Evolutionary conservation across 345 rosid species (phyloP).

Genomic region (Dimocarpus longan): DNA sequence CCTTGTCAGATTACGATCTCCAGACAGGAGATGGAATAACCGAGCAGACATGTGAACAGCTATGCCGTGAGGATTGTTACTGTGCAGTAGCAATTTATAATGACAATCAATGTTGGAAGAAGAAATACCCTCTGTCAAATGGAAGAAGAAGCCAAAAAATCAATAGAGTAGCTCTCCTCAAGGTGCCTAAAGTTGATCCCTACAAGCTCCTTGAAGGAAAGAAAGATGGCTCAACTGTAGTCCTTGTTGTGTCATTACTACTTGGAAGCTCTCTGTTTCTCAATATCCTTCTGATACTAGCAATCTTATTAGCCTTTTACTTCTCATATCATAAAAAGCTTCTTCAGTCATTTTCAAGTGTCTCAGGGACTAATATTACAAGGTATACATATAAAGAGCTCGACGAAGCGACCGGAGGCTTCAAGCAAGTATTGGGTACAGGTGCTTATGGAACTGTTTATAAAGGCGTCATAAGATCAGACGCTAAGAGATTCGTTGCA

Average conservation of each 20-base stretch:
- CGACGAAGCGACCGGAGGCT: constrained; percentile 11
- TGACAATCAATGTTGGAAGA: constrained; percentile 13
- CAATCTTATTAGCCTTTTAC: not conserved
- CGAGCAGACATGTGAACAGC: not conserved
- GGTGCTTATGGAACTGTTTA: constrained; percentile 19
- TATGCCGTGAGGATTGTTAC: constrained; percentile 4
- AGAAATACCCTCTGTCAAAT: constrained; percentile 21
- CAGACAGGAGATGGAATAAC: not conserved
- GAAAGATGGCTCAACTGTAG: constrained; percentile 1
- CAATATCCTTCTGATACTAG: not conserved
- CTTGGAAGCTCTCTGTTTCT: constrained; percentile 20
- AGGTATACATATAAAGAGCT: constrained; percentile 13
- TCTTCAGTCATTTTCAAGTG: not conserved
- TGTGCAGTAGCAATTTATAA: constrained; percentile 9
- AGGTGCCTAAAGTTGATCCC: constrained; percentile 1
- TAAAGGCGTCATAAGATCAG: constrained; percentile 18
- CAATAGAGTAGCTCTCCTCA: constrained; percentile 11
- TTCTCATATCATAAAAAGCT: not conserved
- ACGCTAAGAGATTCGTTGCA: constrained; percentile 7
- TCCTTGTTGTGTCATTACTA: not conserved
- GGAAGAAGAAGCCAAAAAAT: not conserved
- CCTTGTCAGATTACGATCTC: constrained; percentile 8
- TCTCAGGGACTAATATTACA: not conserved
- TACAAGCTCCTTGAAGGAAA: too few species aligned
- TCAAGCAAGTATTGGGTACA: constrained; percentile 14